Evolutionary conservation across 345 rosid genomes (phyloP), one percentile per base, ranked within the genome.

Genomic region (Schrenkiella parvula): DNA sequence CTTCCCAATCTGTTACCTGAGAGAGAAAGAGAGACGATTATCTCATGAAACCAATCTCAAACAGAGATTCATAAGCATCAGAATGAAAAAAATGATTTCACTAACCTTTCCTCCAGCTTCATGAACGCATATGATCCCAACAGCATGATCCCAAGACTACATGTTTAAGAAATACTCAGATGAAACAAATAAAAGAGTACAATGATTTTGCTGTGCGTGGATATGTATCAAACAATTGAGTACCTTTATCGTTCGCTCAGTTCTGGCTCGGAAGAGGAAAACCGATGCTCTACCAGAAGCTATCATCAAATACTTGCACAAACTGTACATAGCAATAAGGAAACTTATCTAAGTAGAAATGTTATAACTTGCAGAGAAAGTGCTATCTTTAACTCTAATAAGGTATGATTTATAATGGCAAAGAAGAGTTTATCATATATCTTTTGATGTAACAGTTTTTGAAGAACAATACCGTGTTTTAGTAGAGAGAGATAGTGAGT

Each of bases 121-220:
- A 71, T 70, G 86, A 51, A 89, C 93, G 5, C 98, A 93, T 73
- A 90, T 82, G 66, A 86, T 66, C 41, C 98, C 97, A 78, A 88
- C 93, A 79, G 96, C 98, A 85, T 90, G 98, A 82, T 93, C 97
- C 98, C 98, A 93, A 39, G 86, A 80, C 98, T 93, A 75, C 43
- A 75, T 23, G 75, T 23, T 52, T 44, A 37, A 60, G 50, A 57
- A 41, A 70, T 47, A 57, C 18, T 54, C 26, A 54, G 10, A 5
- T 34, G 2, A 1, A 17, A 39, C 52, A 29, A 55, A 65, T 1
- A 19, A 25, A 8, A 18, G 17, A 26, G 8, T 7, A 4, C 2
- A 14, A 18, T n/a, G 5, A 12, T 15, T 2, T 39, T 11, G 25
- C 6, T 47, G 42, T 11, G 28, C 1, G 3, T 68, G 31, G 25